Conservation (phyloP, 164 flowering plant genomes). For the Cinnamomum micranthum region DNA sequence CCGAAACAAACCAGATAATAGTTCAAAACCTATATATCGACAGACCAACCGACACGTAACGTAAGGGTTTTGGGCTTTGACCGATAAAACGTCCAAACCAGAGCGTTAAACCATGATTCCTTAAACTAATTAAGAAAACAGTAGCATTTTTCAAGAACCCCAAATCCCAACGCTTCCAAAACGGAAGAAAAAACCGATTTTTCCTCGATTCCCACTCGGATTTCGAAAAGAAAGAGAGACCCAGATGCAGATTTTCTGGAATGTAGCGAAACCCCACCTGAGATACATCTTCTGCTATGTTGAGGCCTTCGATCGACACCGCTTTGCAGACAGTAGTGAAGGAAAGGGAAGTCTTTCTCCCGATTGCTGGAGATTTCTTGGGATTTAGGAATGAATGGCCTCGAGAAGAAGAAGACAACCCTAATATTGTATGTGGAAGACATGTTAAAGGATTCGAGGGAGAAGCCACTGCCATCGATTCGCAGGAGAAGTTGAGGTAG, state of each 20-base stretch:
- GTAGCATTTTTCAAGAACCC: not conserved
- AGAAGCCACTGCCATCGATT: slow-evolving; percentile 25
- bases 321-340: slow-evolving; percentile 50
- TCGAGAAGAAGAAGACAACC: slow-evolving; percentile 11
- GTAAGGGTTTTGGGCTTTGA: no score
- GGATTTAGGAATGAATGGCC: slow-evolving; percentile 8
- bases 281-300: slow-evolving; percentile 80
- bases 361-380: slow-evolving; percentile 9
- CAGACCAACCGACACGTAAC: no score
- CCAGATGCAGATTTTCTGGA: not conserved
- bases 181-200: not conserved
- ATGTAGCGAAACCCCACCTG: slow-evolving; percentile 41
- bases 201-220: not conserved
- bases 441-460: slow-evolving; percentile 15
- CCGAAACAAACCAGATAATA: no score
- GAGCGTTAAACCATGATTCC: no score
- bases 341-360: not conserved
- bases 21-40: no score
- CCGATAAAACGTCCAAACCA: no score
- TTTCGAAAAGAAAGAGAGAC: not conserved
- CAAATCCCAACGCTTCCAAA: not conserved
- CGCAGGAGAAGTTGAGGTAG: not conserved
- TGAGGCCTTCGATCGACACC: slow-evolving; percentile 69
- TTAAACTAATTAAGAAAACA: no score
- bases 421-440: slow-evolving; percentile 8